Evolutionary conservation across 768 basidiomycete genomes (phyloP), one percentile per base, ranked within the genome.

Genomic region (Tricholoma sp.): DNA sequence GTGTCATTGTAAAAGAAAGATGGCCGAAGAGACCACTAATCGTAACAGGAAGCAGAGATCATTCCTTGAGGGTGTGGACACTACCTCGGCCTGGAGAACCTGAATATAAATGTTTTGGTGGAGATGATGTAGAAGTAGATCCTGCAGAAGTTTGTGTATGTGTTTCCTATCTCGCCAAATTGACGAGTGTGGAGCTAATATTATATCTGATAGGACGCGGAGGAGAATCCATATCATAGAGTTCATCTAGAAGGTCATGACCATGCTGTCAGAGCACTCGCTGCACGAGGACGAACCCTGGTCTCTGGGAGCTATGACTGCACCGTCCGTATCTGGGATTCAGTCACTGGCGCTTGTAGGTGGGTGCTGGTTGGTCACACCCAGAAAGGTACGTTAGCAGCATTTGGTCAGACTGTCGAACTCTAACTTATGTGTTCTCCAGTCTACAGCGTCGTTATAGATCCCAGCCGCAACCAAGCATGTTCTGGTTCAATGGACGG

Each of bases 401-500:
- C 56, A 36, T 4, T 15, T 24, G 24, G 24, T 24, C 24, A 24
- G 24, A 24, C 24, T 24, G 4, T 4, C 4, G 24, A 24, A 24
- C 24, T 54, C 31, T 39, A 50, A 45, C 37, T 52, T 37, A 18
- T 24, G 51, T 53, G 18, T 53, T 32, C 49, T 54, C 12, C 70
- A 94, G 96, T 98, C 4, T 98, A 98, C 76, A 94, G 91, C 68
- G 92, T 98, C 52, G 94, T 95, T 10, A 81, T 95, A 39, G 96
- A 98, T 68, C 80, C 86, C 39, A 75, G 77, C 48, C 89, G 94
- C 17, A 85, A 92, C 53, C 91, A 94, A 67, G 93, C 93, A 28
- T 94, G 92, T 61, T 98, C 97, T 2, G 96, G 96, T 7, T 98
- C 95, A 4, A 96, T 98, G 95, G 96, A 98, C 70, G 91, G 93